A percentile compares a stretch with the other conserved stretches of the same genome.
phyloP scores from a whole-genome alignment of 768 basidiomycete species.

The Boletus tylopilopsis region DNA sequence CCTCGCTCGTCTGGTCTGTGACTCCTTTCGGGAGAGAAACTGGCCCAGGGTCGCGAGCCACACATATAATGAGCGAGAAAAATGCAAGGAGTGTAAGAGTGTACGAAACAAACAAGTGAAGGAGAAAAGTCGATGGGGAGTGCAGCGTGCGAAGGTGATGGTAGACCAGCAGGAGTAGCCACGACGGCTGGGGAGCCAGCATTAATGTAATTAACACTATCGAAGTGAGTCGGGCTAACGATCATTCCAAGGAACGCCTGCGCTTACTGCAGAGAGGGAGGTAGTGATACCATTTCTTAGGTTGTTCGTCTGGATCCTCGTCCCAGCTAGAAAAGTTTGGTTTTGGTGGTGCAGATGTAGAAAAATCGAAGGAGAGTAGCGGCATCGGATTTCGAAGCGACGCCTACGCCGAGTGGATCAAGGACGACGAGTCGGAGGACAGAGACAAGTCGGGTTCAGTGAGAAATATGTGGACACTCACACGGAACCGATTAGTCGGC shows the following conservation, averaged over 20 bases:
- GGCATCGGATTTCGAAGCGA: conserved; percentile 20
- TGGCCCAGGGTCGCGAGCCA: conserved; percentile 73
- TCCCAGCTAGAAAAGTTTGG: conserved; percentile 13
- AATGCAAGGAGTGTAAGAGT: conserved; percentile 65
- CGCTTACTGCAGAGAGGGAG: conserved; percentile 53
- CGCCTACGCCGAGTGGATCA: not conserved
- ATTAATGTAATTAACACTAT: conserved; percentile 53
- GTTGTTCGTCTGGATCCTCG: conserved; percentile 34
- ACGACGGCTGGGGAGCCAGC: conserved; percentile 70
- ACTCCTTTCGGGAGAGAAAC: conserved; percentile 30
- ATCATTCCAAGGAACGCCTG: not conserved
- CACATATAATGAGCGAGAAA: conserved; percentile 68
- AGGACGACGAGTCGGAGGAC: not conserved
- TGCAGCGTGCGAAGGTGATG: conserved; percentile 59
- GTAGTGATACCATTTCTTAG: conserved; percentile 55
- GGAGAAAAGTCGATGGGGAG: conserved; percentile 41
- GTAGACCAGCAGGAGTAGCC: conserved; percentile 61
- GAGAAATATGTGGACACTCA: too few species aligned
- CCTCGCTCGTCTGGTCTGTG: conserved; percentile 27
- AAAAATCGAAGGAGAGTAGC: conserved; percentile 28
- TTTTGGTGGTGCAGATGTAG: conserved; percentile 10
- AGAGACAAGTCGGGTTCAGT: not conserved
- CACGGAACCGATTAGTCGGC: too few species aligned
- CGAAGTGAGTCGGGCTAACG: conserved; percentile 3
- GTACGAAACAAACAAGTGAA: conserved; percentile 60